Conservation (phyloP, 352 stramenopile species). For the Thalassiosira hispida region DNA sequence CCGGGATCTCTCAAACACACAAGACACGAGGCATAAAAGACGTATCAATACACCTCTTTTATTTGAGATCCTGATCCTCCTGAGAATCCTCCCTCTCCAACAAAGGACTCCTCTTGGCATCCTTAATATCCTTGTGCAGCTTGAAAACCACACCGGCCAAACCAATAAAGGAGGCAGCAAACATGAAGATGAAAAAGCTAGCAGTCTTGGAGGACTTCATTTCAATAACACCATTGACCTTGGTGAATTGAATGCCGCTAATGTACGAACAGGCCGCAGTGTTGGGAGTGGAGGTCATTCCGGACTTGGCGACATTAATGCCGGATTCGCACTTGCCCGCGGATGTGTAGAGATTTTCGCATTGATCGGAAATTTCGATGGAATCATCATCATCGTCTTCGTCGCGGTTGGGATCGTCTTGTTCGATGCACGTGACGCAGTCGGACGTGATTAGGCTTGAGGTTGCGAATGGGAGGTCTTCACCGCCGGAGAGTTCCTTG, state of each 20-base stretch:
- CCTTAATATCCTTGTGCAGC: conserved; percentile 8
- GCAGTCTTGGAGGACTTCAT: background rate
- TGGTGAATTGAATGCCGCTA: conserved; percentile 69
- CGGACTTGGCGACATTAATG: conserved; percentile 36
- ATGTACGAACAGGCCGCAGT: conserved; percentile 72
- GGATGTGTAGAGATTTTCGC: conserved; percentile 33
- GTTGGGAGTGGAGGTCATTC: conserved; percentile 43
- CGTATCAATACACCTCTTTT: no score
- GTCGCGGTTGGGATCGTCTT: conserved; percentile 28
- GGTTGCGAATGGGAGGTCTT: conserved; percentile 50
- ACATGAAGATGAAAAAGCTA: conserved; percentile 29
- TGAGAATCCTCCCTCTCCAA: conserved; percentile 16
- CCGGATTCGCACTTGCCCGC: conserved; percentile 44
- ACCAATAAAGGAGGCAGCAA: conserved; percentile 23
- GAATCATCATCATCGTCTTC: conserved; percentile 42
- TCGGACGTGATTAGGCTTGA: conserved; percentile 52
- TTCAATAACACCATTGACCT: conserved; percentile 9
- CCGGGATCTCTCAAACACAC: no score
- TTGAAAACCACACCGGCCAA: conserved; percentile 9
- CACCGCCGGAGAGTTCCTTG: conserved; percentile 22
- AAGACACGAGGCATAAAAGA: no score
- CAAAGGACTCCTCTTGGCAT: conserved; percentile 10
- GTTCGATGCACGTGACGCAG: conserved; percentile 46
- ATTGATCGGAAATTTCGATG: conserved; percentile 49
- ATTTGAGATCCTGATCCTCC: background rate